Evolutionary conservation across 768 basidiomycete genomes (phyloP).

Genomic region (Tricholoma matsutake): DNA sequence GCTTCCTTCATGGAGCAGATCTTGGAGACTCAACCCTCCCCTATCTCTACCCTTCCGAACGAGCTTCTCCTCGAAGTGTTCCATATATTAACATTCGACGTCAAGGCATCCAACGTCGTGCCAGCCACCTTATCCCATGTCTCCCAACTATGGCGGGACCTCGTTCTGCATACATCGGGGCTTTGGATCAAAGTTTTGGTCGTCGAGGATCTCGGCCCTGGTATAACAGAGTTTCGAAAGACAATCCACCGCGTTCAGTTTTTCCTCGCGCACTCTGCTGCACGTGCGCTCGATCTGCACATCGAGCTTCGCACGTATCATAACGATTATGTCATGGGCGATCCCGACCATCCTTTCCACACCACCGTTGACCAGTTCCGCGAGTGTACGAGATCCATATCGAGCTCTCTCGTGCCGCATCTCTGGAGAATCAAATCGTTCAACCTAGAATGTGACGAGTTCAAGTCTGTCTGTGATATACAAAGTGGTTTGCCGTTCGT

Average conservation of each 20-base stretch:
- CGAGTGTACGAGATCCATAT: background rate
- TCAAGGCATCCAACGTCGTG: background rate
- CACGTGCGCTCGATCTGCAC: background rate
- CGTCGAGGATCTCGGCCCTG: background rate
- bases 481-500: background rate
- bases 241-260: background rate
- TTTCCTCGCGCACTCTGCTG: background rate
- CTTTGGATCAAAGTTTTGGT: background rate
- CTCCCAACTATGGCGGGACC: background rate
- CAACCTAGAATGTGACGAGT: conserved; percentile 5
- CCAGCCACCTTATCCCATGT: background rate
- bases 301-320: background rate
- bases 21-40: background rate
- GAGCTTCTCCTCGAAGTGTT: background rate
- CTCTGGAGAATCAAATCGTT: conserved; percentile 4
- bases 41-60: background rate
- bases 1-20: background rate
- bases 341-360: background rate
- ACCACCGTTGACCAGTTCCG: background rate
- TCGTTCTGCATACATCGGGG: background rate
- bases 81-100: background rate
- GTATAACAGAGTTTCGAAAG: background rate
- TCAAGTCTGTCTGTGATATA: background rate
- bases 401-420: background rate
- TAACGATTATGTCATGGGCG: background rate